Percentiles rank a stretch among this genome's conserved stretches.
Conservation (phyloP, 495 filamentous ascomycete genomes). For the Glonium stellatum region DNA sequence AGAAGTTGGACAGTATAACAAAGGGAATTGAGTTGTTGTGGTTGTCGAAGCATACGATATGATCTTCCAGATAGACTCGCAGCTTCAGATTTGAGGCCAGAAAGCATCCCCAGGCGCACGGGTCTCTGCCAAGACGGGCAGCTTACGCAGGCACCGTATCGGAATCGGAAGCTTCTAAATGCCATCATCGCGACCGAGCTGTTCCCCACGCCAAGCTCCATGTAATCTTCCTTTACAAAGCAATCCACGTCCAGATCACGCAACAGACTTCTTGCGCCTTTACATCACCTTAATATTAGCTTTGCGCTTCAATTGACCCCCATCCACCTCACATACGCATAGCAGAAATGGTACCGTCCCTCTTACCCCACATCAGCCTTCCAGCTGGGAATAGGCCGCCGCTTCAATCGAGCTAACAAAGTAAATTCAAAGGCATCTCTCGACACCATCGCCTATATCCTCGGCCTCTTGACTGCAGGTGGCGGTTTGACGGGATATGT, state of each 20-base stretch:
- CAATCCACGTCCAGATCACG: no score
- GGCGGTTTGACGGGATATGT: slow-evolving; percentile 80
- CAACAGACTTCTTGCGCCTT: no score
- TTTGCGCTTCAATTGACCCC: background rate
- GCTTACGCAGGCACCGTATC: background rate
- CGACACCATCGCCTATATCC: slow-evolving; percentile 58
- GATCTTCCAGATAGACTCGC: background rate
- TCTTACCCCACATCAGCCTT: background rate
- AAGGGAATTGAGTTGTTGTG: background rate
- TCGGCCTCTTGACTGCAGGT: slow-evolving; percentile 74
- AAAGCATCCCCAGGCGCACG: slow-evolving; percentile 7
- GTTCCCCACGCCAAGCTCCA: no score
- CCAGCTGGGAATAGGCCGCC: background rate
- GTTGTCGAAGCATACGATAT: background rate
- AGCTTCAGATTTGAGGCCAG: slow-evolving; percentile 22
- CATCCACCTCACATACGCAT: background rate
- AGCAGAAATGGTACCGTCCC: background rate
- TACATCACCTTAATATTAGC: no score
- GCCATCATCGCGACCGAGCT: no score
- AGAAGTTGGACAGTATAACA: no score
- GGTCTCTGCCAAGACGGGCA: background rate
- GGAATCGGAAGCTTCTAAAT: no score
- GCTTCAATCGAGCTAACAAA: background rate
- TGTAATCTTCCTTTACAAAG: no score
- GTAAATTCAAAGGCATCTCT: slow-evolving; percentile 28